phyloP scores from a whole-genome alignment of 2,329 filamentous ascomycete genomes.

The Aplosporella prunicola region DNA sequence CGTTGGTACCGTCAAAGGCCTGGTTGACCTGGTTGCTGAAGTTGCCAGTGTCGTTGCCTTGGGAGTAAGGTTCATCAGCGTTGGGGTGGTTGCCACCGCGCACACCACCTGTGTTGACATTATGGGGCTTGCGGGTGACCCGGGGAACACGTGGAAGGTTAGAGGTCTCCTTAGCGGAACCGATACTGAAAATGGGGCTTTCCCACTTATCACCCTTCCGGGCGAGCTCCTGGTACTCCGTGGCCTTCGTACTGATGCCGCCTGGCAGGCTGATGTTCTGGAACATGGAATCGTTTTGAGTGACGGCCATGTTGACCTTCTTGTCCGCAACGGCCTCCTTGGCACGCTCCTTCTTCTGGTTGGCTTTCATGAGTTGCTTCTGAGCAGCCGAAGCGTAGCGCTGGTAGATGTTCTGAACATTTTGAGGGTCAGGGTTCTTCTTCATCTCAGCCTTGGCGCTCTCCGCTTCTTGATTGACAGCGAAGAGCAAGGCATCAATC shows the following conservation, averaged over 20 bases:
- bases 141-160: conserved; percentile 53
- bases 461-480: conserved; percentile 76
- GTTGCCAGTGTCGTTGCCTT: conserved; percentile 28
- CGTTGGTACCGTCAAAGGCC: conserved; percentile 24
- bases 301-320: conserved; percentile 74
- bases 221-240: conserved; percentile 82
- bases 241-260: conserved; percentile 86
- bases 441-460: conserved; percentile 57
- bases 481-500: conserved; percentile 61
- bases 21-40: conserved; percentile 39
- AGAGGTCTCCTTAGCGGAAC: conserved; percentile 61
- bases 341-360: conserved; percentile 61
- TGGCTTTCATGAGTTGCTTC: conserved; percentile 62
- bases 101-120: conserved; percentile 29
- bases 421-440: conserved; percentile 55
- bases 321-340: conserved; percentile 47
- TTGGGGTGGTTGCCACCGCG: conserved; percentile 15
- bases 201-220: conserved; percentile 88
- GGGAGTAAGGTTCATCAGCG: conserved; percentile 11
- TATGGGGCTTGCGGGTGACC: conserved; percentile 52
- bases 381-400: conserved; percentile 72
- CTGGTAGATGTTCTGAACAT: conserved; percentile 73
- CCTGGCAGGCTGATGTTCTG: conserved; percentile 75
- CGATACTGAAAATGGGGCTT: conserved; percentile 85
- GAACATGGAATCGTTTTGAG: conserved; percentile 87